Percentiles rank a stretch among this genome's conserved stretches.
phyloP scores from a whole-genome alignment of 306 rosid species.

The Corylus americana region DNA sequence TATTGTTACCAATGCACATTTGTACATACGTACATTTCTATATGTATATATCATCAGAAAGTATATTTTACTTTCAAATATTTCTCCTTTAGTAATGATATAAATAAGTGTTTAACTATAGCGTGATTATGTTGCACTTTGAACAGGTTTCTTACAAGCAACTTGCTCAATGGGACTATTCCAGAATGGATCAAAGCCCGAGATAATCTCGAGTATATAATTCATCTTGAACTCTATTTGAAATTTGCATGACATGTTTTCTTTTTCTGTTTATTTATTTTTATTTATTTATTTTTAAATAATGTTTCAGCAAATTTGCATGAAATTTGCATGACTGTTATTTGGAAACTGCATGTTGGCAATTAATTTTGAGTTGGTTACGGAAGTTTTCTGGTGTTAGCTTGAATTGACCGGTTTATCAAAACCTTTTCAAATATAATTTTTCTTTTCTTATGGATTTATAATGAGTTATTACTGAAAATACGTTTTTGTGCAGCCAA shows the following conservation, averaged over 20 bases:
- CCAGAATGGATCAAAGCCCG: constrained; percentile 25
- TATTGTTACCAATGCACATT: background rate
- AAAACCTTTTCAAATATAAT: no score
- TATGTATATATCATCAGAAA: background rate
- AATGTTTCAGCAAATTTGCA: no score
- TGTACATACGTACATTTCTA: no score
- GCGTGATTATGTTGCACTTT: background rate
- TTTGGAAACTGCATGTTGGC: no score
- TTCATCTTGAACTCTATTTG: background rate
- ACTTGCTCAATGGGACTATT: constrained; percentile 28
- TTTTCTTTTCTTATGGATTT: background rate
- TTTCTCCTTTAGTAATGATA: background rate
- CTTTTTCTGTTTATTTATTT: background rate
- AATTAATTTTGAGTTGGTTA: no score
- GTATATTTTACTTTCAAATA: background rate
- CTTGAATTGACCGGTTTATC: no score
- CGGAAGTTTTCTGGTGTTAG: no score
- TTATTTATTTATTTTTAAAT: no score
- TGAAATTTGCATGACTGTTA: no score
- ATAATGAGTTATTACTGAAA: background rate
- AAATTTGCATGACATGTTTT: background rate
- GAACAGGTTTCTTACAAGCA: constrained; percentile 31
- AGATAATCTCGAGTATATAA: background rate
- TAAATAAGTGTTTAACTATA: background rate
- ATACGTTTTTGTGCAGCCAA: no score